Evolutionary conservation across 768 basidiomycete species (phyloP).

Genomic region (Suillus paluster): DNA sequence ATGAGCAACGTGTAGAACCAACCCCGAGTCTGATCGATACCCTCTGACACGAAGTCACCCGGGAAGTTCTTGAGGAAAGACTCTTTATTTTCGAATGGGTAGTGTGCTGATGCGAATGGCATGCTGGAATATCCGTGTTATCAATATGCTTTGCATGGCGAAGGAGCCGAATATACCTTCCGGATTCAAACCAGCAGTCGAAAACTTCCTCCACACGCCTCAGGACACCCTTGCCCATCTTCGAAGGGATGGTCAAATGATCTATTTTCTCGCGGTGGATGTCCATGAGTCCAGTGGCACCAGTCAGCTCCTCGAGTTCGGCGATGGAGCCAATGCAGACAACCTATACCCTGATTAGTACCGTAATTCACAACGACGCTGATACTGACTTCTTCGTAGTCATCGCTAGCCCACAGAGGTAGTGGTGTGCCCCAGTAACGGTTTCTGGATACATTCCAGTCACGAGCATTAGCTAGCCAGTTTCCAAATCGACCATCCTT

Average conservation of each 20-base stretch:
- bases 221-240: slow-evolving; percentile 82
- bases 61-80: slow-evolving; percentile 86
- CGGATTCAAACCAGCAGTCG: slow-evolving; percentile 99
- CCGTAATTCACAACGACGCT: not conserved
- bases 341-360: slow-evolving; percentile 48
- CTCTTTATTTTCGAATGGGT: slow-evolving; percentile 97
- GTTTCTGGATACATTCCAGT: slow-evolving; percentile 99
- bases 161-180: slow-evolving; percentile 62
- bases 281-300: slow-evolving; percentile 82
- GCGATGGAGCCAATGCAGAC: slow-evolving; percentile 87
- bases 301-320: slow-evolving; percentile 86
- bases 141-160: not conserved
- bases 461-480: slow-evolving; percentile 97
- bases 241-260: slow-evolving; percentile 93
- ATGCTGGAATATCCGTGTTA: slow-evolving; percentile 59
- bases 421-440: slow-evolving; percentile 99
- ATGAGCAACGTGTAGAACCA: slow-evolving; percentile 99
- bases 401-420: slow-evolving; percentile 94
- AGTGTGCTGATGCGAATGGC: slow-evolving; percentile 97
- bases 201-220: slow-evolving; percentile 97
- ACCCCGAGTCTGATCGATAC: slow-evolving; percentile 98
- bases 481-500: slow-evolving; percentile 94
- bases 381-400: slow-evolving; percentile 72
- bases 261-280: slow-evolving; percentile 95
- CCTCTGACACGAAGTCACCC: slow-evolving; percentile 96